These are phyloP conservation scores for Xylaria scruposa DNA, from an alignment of 495 filamentous ascomycete species.

Conservation along the genomic window DNA sequence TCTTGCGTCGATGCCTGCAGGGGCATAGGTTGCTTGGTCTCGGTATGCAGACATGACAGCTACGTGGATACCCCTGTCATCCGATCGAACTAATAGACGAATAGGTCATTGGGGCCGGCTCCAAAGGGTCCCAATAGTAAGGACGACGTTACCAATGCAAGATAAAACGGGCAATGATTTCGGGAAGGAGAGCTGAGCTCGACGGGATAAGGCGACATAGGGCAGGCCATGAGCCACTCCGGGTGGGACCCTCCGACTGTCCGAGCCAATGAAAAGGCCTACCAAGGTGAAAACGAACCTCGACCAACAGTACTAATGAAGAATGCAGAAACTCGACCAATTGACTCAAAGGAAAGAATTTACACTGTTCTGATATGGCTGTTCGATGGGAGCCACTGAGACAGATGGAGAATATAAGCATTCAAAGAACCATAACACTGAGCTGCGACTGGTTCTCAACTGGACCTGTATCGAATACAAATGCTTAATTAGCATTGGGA, in stretches of 20 bases:
- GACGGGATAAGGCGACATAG: not conserved
- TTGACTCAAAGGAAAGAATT: not conserved
- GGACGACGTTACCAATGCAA: not conserved
- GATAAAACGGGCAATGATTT: not conserved
- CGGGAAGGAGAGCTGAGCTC: not conserved
- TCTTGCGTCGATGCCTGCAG: slow-evolving; percentile 41
- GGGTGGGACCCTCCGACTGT: slow-evolving; percentile 25
- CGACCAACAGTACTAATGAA: not conserved
- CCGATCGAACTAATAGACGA: not conserved
- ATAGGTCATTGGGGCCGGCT: not conserved
- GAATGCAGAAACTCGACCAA: not conserved
- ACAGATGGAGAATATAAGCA: not conserved
- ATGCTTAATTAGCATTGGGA: too few relatives aligned
- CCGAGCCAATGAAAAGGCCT: slow-evolving; percentile 20
- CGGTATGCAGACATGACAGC: slow-evolving; percentile 18
- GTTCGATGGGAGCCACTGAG: not conserved
- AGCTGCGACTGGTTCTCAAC: not conserved
- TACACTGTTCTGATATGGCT: not conserved
- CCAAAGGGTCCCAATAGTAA: not conserved
- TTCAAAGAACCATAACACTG: not conserved
- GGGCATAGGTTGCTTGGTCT: slow-evolving; percentile 3
- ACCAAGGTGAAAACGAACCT: not conserved
- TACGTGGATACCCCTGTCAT: not conserved
- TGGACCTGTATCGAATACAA: too few relatives aligned
- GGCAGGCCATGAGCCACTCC: slow-evolving; percentile 1